These are phyloP conservation scores for Podospora tetraspora DNA, from an alignment of 495 filamentous ascomycete genomes.

Conservation along the genomic window DNA sequence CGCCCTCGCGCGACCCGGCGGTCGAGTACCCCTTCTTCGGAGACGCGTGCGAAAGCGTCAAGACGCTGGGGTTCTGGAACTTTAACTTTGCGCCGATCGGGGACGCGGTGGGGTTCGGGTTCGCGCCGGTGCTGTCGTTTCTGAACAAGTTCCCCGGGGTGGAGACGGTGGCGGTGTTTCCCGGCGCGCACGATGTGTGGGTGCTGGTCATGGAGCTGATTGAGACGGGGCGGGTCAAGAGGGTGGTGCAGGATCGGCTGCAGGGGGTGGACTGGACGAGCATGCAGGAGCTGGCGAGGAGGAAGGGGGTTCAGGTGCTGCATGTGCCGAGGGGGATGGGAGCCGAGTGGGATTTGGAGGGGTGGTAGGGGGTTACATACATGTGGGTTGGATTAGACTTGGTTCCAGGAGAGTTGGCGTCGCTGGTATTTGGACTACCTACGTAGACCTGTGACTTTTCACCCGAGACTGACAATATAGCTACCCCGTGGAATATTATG, in stretches of 20 bases:
- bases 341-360: not conserved
- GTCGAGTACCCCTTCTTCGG: slow-evolving; percentile 12
- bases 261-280: slow-evolving; percentile 13
- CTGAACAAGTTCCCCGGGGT: slow-evolving; percentile 21
- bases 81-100: slow-evolving; percentile 22
- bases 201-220: slow-evolving; percentile 17
- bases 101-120: slow-evolving; percentile 15
- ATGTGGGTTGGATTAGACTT: not conserved
- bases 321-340: not conserved
- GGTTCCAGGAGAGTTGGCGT: not conserved
- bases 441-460: no score
- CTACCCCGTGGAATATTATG: no score
- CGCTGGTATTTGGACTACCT: not conserved
- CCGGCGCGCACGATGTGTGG: slow-evolving; percentile 13
- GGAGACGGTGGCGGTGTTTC: slow-evolving; percentile 19
- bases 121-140: slow-evolving; percentile 24
- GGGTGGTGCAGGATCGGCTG: slow-evolving; percentile 17
- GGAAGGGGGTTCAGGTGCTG: slow-evolving; percentile 9
- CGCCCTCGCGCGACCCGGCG: slow-evolving; percentile 3
- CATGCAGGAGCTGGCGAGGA: slow-evolving; percentile 8
- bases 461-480: no score
- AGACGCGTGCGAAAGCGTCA: slow-evolving; percentile 10
- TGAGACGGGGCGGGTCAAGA: slow-evolving; percentile 4
- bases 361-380: not conserved
- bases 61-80: slow-evolving; percentile 22